Base-by-base conservation (phyloP, 257 asterid genomes). In the Rubia yunnanensis region DNA sequence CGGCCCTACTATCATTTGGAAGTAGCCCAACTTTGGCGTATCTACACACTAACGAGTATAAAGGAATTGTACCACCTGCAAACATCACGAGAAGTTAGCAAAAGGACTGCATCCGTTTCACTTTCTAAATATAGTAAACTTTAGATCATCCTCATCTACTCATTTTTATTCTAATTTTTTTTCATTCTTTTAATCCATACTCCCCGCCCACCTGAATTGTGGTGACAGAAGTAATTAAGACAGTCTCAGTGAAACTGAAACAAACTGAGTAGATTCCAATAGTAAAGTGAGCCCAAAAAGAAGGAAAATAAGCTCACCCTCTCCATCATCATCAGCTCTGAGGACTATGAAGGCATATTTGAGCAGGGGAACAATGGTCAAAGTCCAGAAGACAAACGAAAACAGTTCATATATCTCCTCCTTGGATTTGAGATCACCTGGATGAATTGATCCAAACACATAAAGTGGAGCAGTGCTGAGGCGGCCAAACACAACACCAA, bases 51-150 rank as follows among this genome's bases (percentile, higher is more conserved):
- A 89, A 75, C 0, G 99, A 87, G 75, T 92, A 92, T 44, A 92
- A 77, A 2, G 97, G 77, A 84, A 89, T 87, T 4, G 99, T 92
- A 70, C 99, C 99, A 64, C 99, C 99, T 92, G 88, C 80, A 86
- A 72, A 23, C 6, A 64, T 32, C 69, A 72, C 67, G 17, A 54
- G 59, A 60, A 52, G 55, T 72, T 70, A 67, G 48, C 65, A 61
- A 28, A 4, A 50, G 15, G 7, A 38, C 46, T 38, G 46, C 3
- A 41, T 3, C 7, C 50, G 15, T 41, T 41, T 41, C 50, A 4
- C 36, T 6, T 32, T 32, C 6, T 32, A 6, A n/a, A n/a, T n/a
- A n/a, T n/a, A n/a, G n/a, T n/a, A n/a, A n/a, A 38, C 10, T 38
- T 38, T 0, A 39, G 48, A 39, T 39, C 14, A 39, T 11, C 1